Evolutionary conservation across 225 moss, liverwort and hornwort species (phyloP).

Genomic region (Anthoceros angustus): DNA sequence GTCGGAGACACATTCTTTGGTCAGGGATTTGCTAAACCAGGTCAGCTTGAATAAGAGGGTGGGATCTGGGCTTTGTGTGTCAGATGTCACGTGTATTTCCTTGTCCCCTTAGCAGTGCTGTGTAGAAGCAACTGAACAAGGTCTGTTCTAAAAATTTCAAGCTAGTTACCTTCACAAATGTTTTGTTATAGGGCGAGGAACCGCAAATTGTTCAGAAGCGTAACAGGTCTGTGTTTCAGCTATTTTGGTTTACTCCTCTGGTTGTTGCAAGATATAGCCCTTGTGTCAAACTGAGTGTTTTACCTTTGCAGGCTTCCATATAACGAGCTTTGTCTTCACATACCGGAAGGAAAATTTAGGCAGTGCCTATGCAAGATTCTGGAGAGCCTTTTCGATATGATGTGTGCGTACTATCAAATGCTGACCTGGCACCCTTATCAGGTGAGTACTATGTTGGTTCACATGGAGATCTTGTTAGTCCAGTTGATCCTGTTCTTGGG

Average conservation of each 20-base stretch:
- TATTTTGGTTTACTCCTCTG: no score
- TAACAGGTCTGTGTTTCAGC: constrained; percentile 36
- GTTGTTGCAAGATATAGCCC: no score
- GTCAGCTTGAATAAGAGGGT: constrained; percentile 14
- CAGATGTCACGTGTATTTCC: background rate
- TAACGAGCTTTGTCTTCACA: constrained; percentile 80
- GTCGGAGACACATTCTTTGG: constrained; percentile 69
- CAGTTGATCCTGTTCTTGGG: background rate
- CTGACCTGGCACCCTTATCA: constrained; percentile 65
- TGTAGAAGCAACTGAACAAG: background rate
- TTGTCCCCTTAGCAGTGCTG: background rate
- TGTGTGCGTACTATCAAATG: constrained; percentile 85
- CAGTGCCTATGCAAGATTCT: constrained; percentile 68
- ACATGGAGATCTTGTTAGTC: background rate
- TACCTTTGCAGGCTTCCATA: constrained; percentile 63
- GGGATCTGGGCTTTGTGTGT: no score
- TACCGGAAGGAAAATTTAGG: constrained; percentile 68
- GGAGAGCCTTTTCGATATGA: constrained; percentile 77
- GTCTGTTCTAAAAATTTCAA: background rate
- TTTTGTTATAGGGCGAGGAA: constrained; percentile 53
- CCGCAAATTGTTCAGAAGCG: constrained; percentile 41
- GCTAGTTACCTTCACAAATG: no score
- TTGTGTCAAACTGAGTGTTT: no score
- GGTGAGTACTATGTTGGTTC: constrained; percentile 19
- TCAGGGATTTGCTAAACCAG: constrained; percentile 67